Percentiles rank a stretch among this genome's conserved stretches.
Evolutionary conservation across 75 land plant species (phyloP).

Genomic region (Larix kaempferi): DNA sequence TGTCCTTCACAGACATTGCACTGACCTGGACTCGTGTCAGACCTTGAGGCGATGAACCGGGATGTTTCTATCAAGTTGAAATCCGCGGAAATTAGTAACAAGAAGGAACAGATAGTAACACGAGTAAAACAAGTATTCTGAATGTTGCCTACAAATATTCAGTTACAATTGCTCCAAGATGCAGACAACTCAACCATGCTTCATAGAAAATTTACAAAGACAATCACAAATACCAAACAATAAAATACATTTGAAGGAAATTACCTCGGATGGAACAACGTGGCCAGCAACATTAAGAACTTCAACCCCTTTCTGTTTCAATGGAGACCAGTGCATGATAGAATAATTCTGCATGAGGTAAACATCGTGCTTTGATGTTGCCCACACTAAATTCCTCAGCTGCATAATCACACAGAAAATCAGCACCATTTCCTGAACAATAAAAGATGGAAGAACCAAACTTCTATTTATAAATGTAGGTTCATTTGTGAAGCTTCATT

Average conservation of each 20-base stretch:
- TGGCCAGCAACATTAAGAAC: conserved; percentile 70
- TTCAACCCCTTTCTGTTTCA: conserved; percentile 48
- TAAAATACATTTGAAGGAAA: not conserved
- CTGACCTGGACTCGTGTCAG: conserved; percentile 69
- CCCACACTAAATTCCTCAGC: conserved; percentile 84
- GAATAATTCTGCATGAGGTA: conserved; percentile 79
- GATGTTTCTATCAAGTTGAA: conserved; percentile 23
- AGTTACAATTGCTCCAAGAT: not conserved
- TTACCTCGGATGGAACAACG: conserved; percentile 46
- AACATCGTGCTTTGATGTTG: conserved; percentile 87
- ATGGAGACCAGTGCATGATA: conserved; percentile 82
- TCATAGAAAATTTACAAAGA: not conserved
- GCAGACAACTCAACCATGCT: not conserved
- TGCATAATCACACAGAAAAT: conserved; percentile 24
- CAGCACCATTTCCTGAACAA: not conserved
- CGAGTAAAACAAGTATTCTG: not conserved
- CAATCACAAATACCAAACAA: not conserved
- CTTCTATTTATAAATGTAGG: no score
- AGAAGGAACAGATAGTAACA: not conserved
- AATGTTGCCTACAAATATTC: no score
- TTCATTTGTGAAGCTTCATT: no score
- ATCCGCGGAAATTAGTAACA: not conserved
- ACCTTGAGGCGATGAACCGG: conserved; percentile 35
- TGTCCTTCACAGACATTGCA: conserved; percentile 53
- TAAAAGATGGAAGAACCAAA: not conserved